Evolutionary conservation across 2,329 filamentous ascomycete species (phyloP), one percentile per base, ranked within the genome.

Genomic region (Aspergillus ochraceoroseus): DNA sequence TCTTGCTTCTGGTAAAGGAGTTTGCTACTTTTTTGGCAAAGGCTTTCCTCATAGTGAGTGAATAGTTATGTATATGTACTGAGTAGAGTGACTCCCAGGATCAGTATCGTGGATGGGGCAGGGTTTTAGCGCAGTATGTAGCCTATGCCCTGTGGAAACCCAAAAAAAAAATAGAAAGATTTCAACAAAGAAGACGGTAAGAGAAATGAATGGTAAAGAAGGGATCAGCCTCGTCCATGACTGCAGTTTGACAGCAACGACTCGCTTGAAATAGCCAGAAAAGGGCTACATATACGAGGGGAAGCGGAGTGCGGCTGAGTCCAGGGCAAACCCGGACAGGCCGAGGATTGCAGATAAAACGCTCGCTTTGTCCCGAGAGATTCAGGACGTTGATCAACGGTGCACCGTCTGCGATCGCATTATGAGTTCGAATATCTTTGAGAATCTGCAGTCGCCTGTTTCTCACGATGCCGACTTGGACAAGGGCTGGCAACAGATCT

Each of bases 341-440:
- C n/a, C n/a, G n/a, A n/a, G n/a, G n/a, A n/a, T n/a, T n/a, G 7
- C 14, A 19, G 26, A 41, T 41, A 35, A 25, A 41, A 23, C 15
- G 18, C 20, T 13, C 17, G 20, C 9, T 4, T 22, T n/a, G n/a
- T 26, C 32, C 18, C 25, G 20, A 27, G n/a, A n/a, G n/a, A n/a
- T n/a, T n/a, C n/a, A n/a, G n/a, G 14, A n/a, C n/a, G 9, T 13
- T 20, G 13, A 17, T 8, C 7, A 5, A 17, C 4, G 3, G n/a
- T n/a, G 3, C 9, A 25, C 4, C 5, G 4, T 30, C 20, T 22
- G 20, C 9, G 9, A 39, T 26, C 14, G 5, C 31, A 33, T 4
- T 9, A 41, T 41, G 38, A 8, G 32, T 15, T 41, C 38, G 5
- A 41, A 35, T 20, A 27, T 41, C 14, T 41, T 41, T 15, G 32